phyloP scores from a whole-genome alignment of 176 grass and related monocot species.

The Chloris gayana region DNA sequence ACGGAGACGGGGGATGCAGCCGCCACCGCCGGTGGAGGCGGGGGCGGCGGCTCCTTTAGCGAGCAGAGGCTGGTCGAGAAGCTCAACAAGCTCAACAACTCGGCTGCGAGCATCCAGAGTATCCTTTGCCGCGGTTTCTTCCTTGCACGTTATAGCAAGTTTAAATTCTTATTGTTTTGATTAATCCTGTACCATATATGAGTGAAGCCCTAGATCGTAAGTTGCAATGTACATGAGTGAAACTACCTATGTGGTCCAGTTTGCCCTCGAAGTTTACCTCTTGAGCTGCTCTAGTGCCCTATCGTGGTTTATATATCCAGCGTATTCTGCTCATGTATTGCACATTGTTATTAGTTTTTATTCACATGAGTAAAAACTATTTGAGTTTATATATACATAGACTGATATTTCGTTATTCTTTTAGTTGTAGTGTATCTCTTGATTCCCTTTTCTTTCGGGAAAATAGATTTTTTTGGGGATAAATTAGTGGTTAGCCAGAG shows the following conservation, averaged over 20 bases:
- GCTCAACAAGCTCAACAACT: constrained; percentile 86
- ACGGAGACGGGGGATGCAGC: constrained; percentile 29
- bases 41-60: constrained; percentile 52
- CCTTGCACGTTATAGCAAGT: not conserved
- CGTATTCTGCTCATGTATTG: not conserved
- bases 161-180: not conserved
- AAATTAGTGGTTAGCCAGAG: not conserved
- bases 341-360: not conserved
- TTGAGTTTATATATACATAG: not conserved
- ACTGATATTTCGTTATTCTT: not conserved
- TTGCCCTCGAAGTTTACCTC: not conserved
- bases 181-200: not conserved
- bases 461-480: too few species aligned
- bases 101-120: constrained; percentile 91
- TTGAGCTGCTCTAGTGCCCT: not conserved
- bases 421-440: not conserved
- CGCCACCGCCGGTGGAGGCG: not conserved
- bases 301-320: not conserved
- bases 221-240: constrained; percentile 21
- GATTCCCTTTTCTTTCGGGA: too few species aligned
- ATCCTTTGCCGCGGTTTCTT: constrained; percentile 58
- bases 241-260: not conserved
- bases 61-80: constrained; percentile 83
- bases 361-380: not conserved
- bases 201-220: constrained; percentile 11